Evolutionary conservation across 2,329 filamentous ascomycete species (phyloP).

Genomic region (Fusarium hostae): DNA sequence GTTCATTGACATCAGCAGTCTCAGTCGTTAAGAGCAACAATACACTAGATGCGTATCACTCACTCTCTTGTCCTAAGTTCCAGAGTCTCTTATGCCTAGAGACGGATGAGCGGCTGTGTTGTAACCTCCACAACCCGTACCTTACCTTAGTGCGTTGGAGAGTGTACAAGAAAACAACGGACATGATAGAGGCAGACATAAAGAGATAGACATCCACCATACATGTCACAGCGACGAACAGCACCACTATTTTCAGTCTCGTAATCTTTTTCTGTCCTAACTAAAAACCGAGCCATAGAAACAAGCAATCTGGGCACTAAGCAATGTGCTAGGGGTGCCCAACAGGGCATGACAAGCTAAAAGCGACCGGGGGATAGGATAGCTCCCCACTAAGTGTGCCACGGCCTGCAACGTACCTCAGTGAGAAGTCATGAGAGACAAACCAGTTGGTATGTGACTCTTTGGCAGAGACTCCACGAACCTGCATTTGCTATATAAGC

Average conservation of each 20-base stretch:
- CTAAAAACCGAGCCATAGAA: not conserved
- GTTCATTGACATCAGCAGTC: constrained; percentile 5
- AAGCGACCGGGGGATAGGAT: constrained; percentile 7
- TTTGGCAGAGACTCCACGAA: constrained; percentile 31
- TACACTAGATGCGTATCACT: not conserved
- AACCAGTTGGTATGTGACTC: constrained; percentile 32
- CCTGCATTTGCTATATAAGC: constrained; percentile 27
- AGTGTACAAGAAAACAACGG: not conserved
- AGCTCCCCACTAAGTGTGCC: constrained; percentile 17
- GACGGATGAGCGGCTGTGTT: constrained; percentile 9
- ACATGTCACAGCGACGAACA: accelerated
- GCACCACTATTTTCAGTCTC: not conserved
- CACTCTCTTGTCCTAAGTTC: constrained; percentile 11
- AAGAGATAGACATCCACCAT: not conserved
- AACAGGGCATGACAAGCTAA: constrained; percentile 10
- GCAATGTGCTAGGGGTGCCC: not conserved
- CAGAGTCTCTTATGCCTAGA: constrained; percentile 7
- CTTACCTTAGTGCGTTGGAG: constrained; percentile 22
- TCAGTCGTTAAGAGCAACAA: constrained; percentile 20
- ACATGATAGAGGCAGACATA: constrained; percentile 14
- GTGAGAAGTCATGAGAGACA: constrained; percentile 22
- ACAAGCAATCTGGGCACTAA: constrained; percentile 16
- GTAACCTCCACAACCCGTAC: constrained; percentile 20
- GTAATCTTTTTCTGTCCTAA: constrained; percentile 10
- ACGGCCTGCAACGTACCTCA: constrained; percentile 3